These are phyloP conservation scores for Penicillium turbatum DNA, from an alignment of 495 filamentous ascomycete genomes.

Conservation along the genomic window DNA sequence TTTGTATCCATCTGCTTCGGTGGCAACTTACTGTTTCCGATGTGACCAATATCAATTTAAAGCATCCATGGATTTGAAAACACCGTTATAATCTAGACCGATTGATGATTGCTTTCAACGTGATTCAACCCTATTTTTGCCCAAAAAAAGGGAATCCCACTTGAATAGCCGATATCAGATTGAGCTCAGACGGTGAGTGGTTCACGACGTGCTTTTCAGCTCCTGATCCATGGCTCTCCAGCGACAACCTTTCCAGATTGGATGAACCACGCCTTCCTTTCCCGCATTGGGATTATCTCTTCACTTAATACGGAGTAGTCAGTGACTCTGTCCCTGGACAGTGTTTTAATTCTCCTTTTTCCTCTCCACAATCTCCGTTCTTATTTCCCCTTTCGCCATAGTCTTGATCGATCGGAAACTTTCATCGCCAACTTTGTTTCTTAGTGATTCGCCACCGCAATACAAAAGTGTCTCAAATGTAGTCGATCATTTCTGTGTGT, in stretches of 20 bases:
- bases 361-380: slow-evolving; percentile 2
- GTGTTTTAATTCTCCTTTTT: neutral
- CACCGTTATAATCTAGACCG: neutral
- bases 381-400: neutral
- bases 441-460: slow-evolving; percentile 15
- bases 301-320: neutral
- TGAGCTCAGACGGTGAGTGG: neutral
- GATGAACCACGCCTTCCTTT: neutral
- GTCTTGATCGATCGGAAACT: neutral
- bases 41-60: neutral
- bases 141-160: neutral
- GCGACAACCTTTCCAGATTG: slow-evolving; percentile 1
- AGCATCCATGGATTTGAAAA: neutral
- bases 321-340: neutral
- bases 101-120: neutral
- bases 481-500: neutral
- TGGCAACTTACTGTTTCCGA: neutral
- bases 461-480: slow-evolving; percentile 7
- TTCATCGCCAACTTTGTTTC: neutral
- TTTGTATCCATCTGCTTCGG: neutral
- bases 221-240: slow-evolving; percentile 10
- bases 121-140: neutral
- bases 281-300: neutral
- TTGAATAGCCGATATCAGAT: neutral
- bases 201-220: neutral